These are phyloP conservation scores for Ascochyta fabae DNA, from an alignment of 2,329 filamentous ascomycete genomes.

Conservation along the genomic window DNA sequence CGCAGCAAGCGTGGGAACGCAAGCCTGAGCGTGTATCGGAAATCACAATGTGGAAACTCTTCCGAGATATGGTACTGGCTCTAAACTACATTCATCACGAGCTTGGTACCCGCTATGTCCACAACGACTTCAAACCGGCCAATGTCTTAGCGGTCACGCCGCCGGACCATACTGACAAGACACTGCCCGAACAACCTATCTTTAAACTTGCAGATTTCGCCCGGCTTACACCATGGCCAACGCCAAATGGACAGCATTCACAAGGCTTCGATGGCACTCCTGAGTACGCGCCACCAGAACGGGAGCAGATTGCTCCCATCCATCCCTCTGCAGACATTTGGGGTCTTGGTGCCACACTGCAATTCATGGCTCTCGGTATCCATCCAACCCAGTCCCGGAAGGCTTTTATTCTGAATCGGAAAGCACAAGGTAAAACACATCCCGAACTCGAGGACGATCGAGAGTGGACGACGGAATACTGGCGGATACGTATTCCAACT, in stretches of 20 bases:
- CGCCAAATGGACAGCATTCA: background rate
- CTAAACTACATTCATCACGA: constrained; percentile 31
- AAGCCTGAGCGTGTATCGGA: constrained; percentile 20
- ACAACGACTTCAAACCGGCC: constrained; percentile 91
- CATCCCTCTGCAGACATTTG: constrained; percentile 31
- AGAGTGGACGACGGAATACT: constrained; percentile 3
- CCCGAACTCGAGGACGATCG: background rate
- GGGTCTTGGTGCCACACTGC: constrained; percentile 31
- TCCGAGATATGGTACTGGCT: constrained; percentile 31
- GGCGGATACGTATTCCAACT: background rate
- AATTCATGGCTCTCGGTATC: constrained; percentile 24
- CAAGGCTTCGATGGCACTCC: constrained; percentile 22
- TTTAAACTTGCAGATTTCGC: constrained; percentile 37
- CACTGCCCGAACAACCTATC: constrained; percentile 22
- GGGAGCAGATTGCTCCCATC: constrained; percentile 12
- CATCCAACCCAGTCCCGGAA: constrained; percentile 14
- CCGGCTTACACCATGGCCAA: constrained; percentile 15
- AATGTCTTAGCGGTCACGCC: constrained; percentile 74
- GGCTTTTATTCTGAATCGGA: constrained; percentile 12
- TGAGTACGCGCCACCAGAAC: constrained; percentile 28
- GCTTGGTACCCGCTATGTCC: constrained; percentile 61
- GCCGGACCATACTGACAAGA: background rate
- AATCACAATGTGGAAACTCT: constrained; percentile 35
- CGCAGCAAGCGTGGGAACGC: constrained; percentile 2
- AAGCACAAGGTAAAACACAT: background rate